A percentile compares a stretch with the other conserved stretches of the same genome.
These are phyloP conservation scores for Taphrina populina DNA, from an alignment of 1,139 yeast genomes.

Conservation along the genomic window DNA sequence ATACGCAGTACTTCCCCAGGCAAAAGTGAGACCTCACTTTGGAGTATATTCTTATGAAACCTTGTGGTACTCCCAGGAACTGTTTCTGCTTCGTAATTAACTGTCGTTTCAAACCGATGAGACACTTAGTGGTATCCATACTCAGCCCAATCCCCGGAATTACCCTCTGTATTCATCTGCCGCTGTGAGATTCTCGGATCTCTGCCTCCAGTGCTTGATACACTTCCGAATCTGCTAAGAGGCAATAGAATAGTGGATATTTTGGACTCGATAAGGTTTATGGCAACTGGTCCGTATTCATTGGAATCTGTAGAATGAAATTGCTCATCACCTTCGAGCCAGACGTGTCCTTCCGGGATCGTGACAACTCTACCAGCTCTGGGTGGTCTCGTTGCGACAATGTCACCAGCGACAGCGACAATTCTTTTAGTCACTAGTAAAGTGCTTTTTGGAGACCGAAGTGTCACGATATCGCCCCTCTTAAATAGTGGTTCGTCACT, in stretches of 20 bases:
- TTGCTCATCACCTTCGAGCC: constrained; percentile 83
- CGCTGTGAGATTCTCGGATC: constrained; percentile 32
- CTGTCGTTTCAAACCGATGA: no score
- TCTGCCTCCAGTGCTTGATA: constrained; percentile 18
- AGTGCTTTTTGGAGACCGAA: constrained; percentile 42
- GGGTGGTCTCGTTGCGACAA: constrained; percentile 53
- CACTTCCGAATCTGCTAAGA: constrained; percentile 26
- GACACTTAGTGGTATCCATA: constrained; percentile 15
- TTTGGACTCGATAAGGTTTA: constrained; percentile 40
- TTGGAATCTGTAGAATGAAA: constrained; percentile 81
- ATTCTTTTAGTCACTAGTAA: constrained; percentile 69
- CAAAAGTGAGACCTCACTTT: no score
- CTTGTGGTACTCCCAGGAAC: no score
- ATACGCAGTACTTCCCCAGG: no score
- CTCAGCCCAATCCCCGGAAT: constrained; percentile 31
- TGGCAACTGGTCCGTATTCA: constrained; percentile 78
- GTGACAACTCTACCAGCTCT: constrained; percentile 23
- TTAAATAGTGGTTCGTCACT: constrained; percentile 12
- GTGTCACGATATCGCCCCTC: constrained; percentile 69
- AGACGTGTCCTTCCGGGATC: constrained; percentile 35
- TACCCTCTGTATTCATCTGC: constrained; percentile 28
- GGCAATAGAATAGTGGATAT: constrained; percentile 34
- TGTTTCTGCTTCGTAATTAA: no score
- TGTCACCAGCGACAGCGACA: constrained; percentile 71
- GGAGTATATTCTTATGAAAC: no score